A percentile compares a stretch with the other conserved stretches of the same genome.
These are phyloP conservation scores for Botryotinia calthae DNA, from an alignment of 2,329 filamentous ascomycete species.

Conservation along the genomic window DNA sequence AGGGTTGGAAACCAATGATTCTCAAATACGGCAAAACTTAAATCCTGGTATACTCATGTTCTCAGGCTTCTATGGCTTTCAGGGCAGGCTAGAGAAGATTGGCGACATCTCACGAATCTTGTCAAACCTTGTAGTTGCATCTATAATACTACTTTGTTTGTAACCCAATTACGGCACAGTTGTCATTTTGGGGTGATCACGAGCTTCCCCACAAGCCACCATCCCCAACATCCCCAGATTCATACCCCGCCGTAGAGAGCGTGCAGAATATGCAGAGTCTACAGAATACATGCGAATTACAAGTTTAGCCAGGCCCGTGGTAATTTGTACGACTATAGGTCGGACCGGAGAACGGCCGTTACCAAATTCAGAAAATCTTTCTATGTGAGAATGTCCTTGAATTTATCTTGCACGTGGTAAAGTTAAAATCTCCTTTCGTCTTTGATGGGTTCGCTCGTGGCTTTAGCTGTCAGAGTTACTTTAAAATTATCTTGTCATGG, in stretches of 20 bases:
- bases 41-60: background rate
- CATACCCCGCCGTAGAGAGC: constrained; percentile 8
- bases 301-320: constrained; percentile 8
- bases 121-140: constrained; percentile 13
- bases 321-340: constrained; percentile 6
- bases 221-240: constrained; percentile 8
- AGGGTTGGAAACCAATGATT: background rate
- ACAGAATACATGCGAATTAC: background rate
- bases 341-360: constrained; percentile 22
- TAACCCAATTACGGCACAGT: constrained; percentile 8
- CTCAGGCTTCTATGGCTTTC: constrained; percentile 3
- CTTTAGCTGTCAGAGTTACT: background rate
- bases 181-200: constrained; percentile 17
- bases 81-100: constrained; percentile 14
- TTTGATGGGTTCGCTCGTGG: background rate
- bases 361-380: constrained; percentile 6
- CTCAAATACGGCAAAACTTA: background rate
- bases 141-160: background rate
- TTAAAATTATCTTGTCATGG: background rate
- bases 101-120: constrained; percentile 22
- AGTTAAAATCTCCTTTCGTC: background rate
- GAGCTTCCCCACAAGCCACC: constrained; percentile 20
- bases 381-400: background rate
- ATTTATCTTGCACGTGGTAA: constrained; percentile 13
- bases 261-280: constrained; percentile 1